Evolutionary conservation across 2,329 filamentous ascomycete genomes (phyloP).

Genomic region (Microdochium nivale): DNA sequence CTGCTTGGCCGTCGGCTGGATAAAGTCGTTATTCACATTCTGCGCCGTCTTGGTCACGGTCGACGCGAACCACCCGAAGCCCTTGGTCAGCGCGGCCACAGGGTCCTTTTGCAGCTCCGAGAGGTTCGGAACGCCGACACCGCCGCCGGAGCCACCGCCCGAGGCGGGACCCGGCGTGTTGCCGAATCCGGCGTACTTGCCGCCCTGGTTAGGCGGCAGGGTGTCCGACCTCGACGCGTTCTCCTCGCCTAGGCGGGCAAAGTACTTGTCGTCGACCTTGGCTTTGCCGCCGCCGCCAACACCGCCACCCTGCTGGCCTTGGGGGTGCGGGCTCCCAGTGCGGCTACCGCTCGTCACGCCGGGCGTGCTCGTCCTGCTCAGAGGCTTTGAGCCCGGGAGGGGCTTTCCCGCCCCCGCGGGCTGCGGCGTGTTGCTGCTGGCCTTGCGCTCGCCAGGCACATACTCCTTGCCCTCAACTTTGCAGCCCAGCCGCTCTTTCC

Average conservation of each 20-base stretch:
- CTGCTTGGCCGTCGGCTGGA: constrained; percentile 87
- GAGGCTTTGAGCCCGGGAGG: constrained; percentile 14
- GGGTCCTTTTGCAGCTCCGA: constrained; percentile 86
- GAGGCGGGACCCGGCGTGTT: constrained; percentile 55
- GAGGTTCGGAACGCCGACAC: constrained; percentile 55
- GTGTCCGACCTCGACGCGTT: constrained; percentile 70
- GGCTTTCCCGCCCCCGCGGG: constrained; percentile 22
- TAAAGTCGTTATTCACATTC: constrained; percentile 81
- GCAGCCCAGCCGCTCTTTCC: constrained; percentile 79
- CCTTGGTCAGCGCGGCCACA: constrained; percentile 77
- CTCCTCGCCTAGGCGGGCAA: constrained; percentile 72
- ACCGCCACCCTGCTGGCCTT: constrained; percentile 7
- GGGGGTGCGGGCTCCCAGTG: constrained; percentile 28
- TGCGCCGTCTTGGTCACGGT: constrained; percentile 87
- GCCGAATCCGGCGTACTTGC: constrained; percentile 88
- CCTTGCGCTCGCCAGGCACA: constrained; percentile 59
- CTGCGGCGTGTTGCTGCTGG: constrained; percentile 17
- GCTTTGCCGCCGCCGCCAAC: constrained; percentile 32
- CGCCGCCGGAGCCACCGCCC: constrained; percentile 29
- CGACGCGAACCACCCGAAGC: constrained; percentile 88
- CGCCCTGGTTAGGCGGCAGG: constrained; percentile 80
- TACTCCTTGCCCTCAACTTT: constrained; percentile 87
- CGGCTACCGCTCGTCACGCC: constrained; percentile 24
- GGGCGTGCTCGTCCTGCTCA: constrained; percentile 28
- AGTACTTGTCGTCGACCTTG: constrained; percentile 78